Evolutionary conservation across 192 early-diverging fungal species (phyloP), one percentile per base, ranked within the genome.

Genomic region (Linderina pennispora): DNA sequence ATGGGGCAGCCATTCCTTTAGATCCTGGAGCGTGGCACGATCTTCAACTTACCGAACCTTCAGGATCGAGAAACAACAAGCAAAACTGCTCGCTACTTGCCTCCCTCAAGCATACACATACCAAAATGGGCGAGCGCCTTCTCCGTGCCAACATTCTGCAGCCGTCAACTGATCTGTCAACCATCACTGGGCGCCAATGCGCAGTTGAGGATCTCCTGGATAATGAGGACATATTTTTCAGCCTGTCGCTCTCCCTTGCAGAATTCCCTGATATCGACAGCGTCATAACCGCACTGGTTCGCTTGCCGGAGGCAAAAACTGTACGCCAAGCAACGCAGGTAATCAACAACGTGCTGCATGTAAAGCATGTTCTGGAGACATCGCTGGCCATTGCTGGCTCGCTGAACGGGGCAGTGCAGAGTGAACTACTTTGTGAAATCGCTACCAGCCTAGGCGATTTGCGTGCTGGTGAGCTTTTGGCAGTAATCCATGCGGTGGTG

Each of bases 141-240:
- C 67, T 95, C 21, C 78, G 85, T 4, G 74, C 78, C 23, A 90
- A 79, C 58, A 84, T 92, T 9, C 42, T 95, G 14, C 88, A 91
- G 54, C 92, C 90, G 13, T 51, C 42, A 1, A 62, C 61, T 4
- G 68, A 55, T 16, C 50, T 65, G 18, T 45, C 37, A 25, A 72
- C 68, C 4, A 72, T 72, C 21, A 58, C 49, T 17, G 55, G 55
- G 4, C 43, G 44, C 3, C 60, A 64, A 50, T 53, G 23, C 17
- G 60, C 54, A 18, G 65, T 65, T 0, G 26, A 70, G 17, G 76
- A 63, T 16, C 72, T 62, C 3, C 54, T 53, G 5, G 62, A 54
- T 36, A 67, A 33, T 23, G 75, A 82, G 47, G 73, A 79, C 23
- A 21, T 62, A 2, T 80, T 75, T 43, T 78, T 74, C 35, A 45